Evolutionary conservation across 2,329 filamentous ascomycete genomes (phyloP), one percentile per base, ranked within the genome.

Genomic region (Cladosporium sp.): DNA sequence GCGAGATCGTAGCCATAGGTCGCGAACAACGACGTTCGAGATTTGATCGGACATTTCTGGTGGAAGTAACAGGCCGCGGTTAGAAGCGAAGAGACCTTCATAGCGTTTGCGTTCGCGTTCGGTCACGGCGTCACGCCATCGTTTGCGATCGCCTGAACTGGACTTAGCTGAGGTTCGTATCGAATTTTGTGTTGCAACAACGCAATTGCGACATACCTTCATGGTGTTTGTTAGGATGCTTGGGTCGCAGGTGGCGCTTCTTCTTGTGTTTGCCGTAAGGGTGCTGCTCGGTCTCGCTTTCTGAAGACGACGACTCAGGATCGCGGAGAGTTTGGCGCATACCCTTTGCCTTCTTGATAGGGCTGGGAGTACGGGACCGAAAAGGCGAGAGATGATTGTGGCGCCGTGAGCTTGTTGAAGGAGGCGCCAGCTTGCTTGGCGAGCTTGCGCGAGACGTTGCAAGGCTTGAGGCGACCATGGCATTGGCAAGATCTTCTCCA

Each of bases 41-140:
- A 94, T 88, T 55, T 84, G 64, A 18, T 73, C 69, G 29, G 59
- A 58, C 21, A 67, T 59, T 46, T 68, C 66, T 0, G 63, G 53
- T 10, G 72, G 72, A 60, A 74, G 73, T 56, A 76, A 71, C 0
- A 87, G 66, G 0, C 91, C 91, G 58, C 88, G 86, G 72, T 95
- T 95, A 50, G 90, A 91, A 1, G 91, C 91, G 91, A 91, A 95
- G 1, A 95, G 85, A 2, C 90, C 91, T 76, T 94, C 91, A 76
- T 95, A 95, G 1, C 91, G 84, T 73, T 90, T 91, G n/a, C 90
- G 82, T 73, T 95, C 91, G 5, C 86, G 82, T 57, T 86, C 84
- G 0, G 89, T 91, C 50, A 95, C 86, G 67, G 87, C 83, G 70
- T 93, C 91, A 50, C 90, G 85, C 91, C 91, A 95, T 7, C 90